Evolutionary conservation across 2,329 filamentous ascomycete genomes (phyloP).

Genomic region (Xylariomycetidae sp.): DNA sequence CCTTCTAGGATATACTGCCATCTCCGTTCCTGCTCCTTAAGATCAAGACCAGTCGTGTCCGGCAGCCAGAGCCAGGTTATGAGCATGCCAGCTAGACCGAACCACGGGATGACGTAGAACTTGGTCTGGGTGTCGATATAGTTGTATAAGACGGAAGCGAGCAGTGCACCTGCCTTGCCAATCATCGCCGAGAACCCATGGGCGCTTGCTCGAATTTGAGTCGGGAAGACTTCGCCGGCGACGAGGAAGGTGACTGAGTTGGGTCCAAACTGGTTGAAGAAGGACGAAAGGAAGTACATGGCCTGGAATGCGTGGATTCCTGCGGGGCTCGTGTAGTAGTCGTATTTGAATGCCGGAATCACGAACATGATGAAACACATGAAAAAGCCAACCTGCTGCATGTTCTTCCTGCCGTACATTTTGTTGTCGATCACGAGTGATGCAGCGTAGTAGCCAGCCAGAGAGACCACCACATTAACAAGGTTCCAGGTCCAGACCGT

Average conservation of each 20-base stretch:
- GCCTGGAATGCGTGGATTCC: conserved; percentile 89
- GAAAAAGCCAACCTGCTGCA: conserved; percentile 92
- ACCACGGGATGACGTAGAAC: conserved; percentile 94
- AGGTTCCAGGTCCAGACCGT: conserved; percentile 89
- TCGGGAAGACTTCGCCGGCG: conserved; percentile 94
- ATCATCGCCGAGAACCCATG: conserved; percentile 92
- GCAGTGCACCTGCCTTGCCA: conserved; percentile 83
- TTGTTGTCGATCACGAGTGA: conserved; percentile 92
- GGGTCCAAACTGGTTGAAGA: conserved; percentile 98
- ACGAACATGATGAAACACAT: conserved; percentile 93
- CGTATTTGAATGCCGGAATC: conserved; percentile 81
- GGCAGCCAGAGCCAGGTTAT: conserved; percentile 83
- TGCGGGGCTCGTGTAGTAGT: conserved; percentile 69
- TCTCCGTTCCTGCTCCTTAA: conserved; percentile 94
- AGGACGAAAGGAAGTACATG: conserved; percentile 97
- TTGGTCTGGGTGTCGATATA: conserved; percentile 83
- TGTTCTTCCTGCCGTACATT: conserved; percentile 90
- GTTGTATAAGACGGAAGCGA: conserved; percentile 87
- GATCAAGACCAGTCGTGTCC: conserved; percentile 93
- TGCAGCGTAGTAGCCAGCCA: conserved; percentile 85
- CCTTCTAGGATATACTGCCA: conserved; percentile 84
- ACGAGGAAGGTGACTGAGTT: conserved; percentile 96
- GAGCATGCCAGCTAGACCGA: conserved; percentile 76
- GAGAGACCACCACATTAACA: conserved; percentile 81
- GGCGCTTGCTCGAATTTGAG: conserved; percentile 84